These are phyloP conservation scores for Acanthamoeba divionensis DNA, from an alignment of 208 protist species.

Conservation along the genomic window DNA sequence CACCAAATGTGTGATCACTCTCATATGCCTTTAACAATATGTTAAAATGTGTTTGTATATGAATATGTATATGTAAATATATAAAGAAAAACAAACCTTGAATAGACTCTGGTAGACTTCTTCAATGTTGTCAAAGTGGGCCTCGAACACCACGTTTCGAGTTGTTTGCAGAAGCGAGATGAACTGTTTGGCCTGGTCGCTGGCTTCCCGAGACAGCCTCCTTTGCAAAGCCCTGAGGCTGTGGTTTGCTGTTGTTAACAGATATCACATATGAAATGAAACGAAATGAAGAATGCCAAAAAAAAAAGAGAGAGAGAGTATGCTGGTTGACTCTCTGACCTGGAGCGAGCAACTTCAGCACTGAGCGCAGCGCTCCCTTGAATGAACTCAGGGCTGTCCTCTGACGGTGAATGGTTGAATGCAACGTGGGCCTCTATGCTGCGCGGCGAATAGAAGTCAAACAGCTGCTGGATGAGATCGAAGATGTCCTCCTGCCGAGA, in stretches of 20 bases:
- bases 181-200: not conserved
- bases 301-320: not conserved
- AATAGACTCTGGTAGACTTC: too few species aligned
- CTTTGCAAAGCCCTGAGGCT: too few species aligned
- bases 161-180: not conserved
- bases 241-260: not conserved
- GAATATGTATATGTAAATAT: too few species aligned
- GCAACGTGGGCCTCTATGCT: not conserved
- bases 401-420: conserved; percentile 36
- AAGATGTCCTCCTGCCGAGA: not conserved
- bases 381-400: not conserved
- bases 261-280: not conserved
- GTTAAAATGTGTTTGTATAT: too few species aligned
- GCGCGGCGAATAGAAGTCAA: not conserved
- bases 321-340: not conserved
- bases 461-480: not conserved
- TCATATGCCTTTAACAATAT: too few species aligned
- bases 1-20: too few species aligned
- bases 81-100: too few species aligned
- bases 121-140: not conserved
- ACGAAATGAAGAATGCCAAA: not conserved
- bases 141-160: conserved; percentile 6
- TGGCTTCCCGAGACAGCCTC: too few species aligned
- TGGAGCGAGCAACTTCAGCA: not conserved
- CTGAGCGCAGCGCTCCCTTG: not conserved